Base-by-base conservation (phyloP, 2,329 filamentous ascomycete genomes). In the Westerdykella sp. region DNA sequence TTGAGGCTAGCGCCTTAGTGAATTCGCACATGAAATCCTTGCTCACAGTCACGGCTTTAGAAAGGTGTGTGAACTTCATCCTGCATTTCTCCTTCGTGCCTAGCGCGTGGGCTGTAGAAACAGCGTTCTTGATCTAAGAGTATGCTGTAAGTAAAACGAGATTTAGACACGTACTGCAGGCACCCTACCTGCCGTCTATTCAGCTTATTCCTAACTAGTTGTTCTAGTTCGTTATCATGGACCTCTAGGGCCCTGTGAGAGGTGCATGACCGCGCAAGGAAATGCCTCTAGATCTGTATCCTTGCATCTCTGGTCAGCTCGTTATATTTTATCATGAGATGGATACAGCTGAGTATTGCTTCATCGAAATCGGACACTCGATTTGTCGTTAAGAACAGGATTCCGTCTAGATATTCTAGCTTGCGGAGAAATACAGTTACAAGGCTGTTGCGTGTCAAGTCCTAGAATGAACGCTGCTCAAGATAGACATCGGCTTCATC, bases 401-500 rank as follows among this genome's bases (percentile, higher is more conserved):
- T 57, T 5, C 63, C 61, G 39, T 63, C 25, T 13, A 45, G 40
- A 40, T 46, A 48, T 39, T 45, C 41, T 22, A 46, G 47, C 25
- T 34, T 39, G 34, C 38, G 28, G 34, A 48, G 47, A 41, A 48
- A 47, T 38, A 48, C 40, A 34, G 61, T 56, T 2, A 69, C 61
- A 4, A 69, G 43, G 34, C 56, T 60, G 46, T 64, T 62, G 9
- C 60, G 46, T n/a, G 48, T 41, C 1, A 68, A 55, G 34, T 68
- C 57, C 1, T 54, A 41, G 4, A 47, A 45, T 16, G 49, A 46
- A 4, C 66, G 56, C 3, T 54, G 49, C 43, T 69, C 63, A 4
- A 70, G 52, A 40, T 63, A 69, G 1, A 70, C 51, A 45, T 69
- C 64, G 5, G 62, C 65, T 47, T 69, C 64, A 28, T 69, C 65